Evolutionary conservation across 2,329 filamentous ascomycete species (phyloP), one percentile per base, ranked within the genome.

Genomic region (Colletotrichum sp.): DNA sequence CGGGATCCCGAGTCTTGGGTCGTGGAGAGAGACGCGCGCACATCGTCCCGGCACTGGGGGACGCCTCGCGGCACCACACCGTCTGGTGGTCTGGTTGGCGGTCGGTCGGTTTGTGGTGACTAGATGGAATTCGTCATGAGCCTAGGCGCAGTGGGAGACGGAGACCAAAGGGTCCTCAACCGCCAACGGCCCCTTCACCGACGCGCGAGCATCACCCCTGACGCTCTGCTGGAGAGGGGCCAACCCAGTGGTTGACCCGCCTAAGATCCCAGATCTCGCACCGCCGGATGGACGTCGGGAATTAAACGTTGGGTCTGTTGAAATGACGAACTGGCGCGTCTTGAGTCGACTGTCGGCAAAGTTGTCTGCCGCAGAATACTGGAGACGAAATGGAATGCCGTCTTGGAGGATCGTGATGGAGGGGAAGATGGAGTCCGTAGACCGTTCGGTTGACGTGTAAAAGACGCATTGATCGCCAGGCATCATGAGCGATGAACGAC

Each of bases 41-140:
- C 26, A 61, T 61, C 59, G 26, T 55, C 13, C 52, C 18, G 61
- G 52, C 52, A 28, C 28, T 52, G n/a, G 43, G 43, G n/a, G n/a
- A 21, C 43, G 43, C 43, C 43, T 52, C 43, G 24, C 43, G 28
- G 28, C 28, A 61, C 36, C 32, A 68, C 32, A 36, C 21, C 32
- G 26, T 72, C 21, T 64, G 73, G 69, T 68, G 63, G 63, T 57
- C 24, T 64, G 30, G 63, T 16, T 28, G 18, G 68, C 18, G 24
- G 30, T 34, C 57, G 36, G 34, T 18, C 34, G 36, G 43, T 52
- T 63, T 36, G 30, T 43, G 63, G 70, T 75, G 70, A 73, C 70
- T 39, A 70, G 72, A 68, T 32, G 26, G 32, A 68, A 75, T 65
- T 73, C 73, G 64, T 73, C 73, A 68, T n/a, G 32, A 43, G 7